Conservation (phyloP, 192 early-diverging fungal genomes). For the Backusella parvicylindrica region DNA sequence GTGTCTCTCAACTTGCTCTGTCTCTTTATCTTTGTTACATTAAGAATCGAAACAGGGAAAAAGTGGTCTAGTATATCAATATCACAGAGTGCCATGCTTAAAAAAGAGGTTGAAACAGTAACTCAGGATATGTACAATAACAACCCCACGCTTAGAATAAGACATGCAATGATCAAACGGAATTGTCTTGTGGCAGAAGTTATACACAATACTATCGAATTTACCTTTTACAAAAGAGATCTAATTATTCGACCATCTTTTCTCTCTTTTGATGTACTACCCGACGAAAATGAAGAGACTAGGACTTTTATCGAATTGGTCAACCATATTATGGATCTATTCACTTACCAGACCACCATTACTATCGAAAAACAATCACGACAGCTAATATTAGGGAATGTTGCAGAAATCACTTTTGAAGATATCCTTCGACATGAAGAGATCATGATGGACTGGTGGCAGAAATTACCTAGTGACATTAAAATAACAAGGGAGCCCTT, state of each 20-base stretch:
- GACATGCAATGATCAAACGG: neutral
- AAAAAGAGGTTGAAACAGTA: neutral
- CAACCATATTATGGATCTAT: neutral
- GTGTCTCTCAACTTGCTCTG: neutral
- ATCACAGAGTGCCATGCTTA: neutral
- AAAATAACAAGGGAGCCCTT: neutral
- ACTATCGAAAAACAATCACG: neutral
- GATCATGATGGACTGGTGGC: neutral
- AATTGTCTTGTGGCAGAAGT: neutral
- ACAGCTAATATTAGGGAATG: neutral
- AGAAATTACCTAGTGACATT: neutral
- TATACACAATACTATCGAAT: neutral
- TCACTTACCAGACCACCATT: neutral
- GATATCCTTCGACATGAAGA: neutral
- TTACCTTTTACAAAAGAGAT: neutral
- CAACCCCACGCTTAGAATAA: no score
- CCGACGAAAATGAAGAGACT: neutral
- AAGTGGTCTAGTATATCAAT: neutral
- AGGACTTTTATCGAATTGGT: neutral
- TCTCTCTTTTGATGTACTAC: neutral
- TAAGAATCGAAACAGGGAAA: neutral
- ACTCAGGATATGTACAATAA: neutral
- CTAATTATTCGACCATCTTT: neutral
- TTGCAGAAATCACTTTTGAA: conserved; percentile 2
- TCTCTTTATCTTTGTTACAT: neutral